phyloP scores from a whole-genome alignment of 139 green algal species.

The Closterium sp. region DNA sequence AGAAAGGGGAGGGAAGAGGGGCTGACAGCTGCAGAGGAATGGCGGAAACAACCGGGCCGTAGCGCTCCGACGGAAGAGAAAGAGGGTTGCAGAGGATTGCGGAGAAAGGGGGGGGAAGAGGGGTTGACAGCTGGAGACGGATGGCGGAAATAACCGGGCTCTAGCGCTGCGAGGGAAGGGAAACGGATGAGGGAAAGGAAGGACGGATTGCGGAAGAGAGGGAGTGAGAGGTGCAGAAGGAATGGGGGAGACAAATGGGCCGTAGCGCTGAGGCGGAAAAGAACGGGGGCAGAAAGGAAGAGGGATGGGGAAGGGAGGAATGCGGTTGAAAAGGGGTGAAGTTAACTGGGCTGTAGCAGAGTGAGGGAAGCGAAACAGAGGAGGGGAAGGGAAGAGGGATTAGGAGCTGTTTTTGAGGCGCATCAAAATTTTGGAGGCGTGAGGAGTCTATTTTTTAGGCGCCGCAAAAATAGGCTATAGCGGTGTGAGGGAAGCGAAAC shows the following conservation, averaged over 20 bases:
- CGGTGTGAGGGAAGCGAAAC: neutral
- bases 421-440: too few relatives aligned
- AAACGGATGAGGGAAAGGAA: neutral
- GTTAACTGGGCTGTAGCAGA: too few relatives aligned
- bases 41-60: slow-evolving; percentile 9
- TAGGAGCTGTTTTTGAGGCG: too few relatives aligned
- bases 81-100: neutral
- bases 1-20: too few relatives aligned
- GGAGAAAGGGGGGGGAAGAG: too few relatives aligned
- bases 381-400: too few relatives aligned
- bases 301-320: neutral
- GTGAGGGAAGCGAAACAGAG: neutral
- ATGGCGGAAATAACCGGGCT: slow-evolving; percentile 16
- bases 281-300: neutral
- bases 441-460: too few relatives aligned
- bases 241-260: neutral
- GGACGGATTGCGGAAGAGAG: neutral
- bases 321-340: too few relatives aligned
- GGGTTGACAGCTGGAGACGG: slow-evolving; percentile 33
- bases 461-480: too few relatives aligned
- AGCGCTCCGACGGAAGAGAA: slow-evolving; percentile 15
- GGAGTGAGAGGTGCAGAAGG: neutral
- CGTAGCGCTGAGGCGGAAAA: slow-evolving; percentile 19
- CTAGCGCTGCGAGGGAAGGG: slow-evolving; percentile 24
- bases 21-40: slow-evolving; percentile 44